Evolutionary conservation across 1,284 basidiomycete genomes (phyloP).

Genomic region (Uromyces viciae-fabae): DNA sequence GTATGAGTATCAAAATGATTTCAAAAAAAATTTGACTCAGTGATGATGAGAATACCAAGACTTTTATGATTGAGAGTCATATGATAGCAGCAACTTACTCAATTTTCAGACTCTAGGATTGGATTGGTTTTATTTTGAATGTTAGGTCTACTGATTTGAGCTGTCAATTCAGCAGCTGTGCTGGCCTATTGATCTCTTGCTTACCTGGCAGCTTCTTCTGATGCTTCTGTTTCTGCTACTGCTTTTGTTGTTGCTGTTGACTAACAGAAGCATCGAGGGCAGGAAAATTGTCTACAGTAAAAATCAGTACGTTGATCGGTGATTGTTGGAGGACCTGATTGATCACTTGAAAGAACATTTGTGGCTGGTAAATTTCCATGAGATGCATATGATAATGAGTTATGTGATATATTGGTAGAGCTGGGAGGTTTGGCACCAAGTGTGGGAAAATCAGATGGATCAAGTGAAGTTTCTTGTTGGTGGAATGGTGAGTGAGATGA

Average conservation of each 20-base stretch:
- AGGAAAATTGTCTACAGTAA: constrained; percentile 42
- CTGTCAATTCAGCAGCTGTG: constrained; percentile 35
- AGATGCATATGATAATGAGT: constrained; percentile 40
- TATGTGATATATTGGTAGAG: constrained; percentile 33
- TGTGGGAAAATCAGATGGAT: constrained; percentile 43
- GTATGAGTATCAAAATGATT: too few relatives aligned
- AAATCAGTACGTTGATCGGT: constrained; percentile 41
- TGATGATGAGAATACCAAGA: too few relatives aligned
- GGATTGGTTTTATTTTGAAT: constrained; percentile 24
- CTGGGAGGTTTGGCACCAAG: constrained; percentile 22
- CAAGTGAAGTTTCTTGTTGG: constrained; percentile 35
- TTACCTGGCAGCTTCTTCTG: constrained; percentile 22
- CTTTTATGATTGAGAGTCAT: too few relatives aligned
- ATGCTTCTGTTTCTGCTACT: constrained; percentile 23
- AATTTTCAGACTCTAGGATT: constrained; percentile 30
- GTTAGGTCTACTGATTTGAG: constrained; percentile 40
- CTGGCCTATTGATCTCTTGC: constrained; percentile 43
- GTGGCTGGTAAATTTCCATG: constrained; percentile 35
- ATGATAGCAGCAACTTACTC: too few relatives aligned
- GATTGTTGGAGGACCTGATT: constrained; percentile 26
- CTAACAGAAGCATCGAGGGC: constrained; percentile 42
- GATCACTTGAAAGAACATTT: constrained; percentile 21
- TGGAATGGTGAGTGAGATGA: constrained; percentile 28
- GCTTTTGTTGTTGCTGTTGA: constrained; percentile 27
- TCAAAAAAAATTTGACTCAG: too few relatives aligned